A percentile compares a stretch with the other conserved stretches of the same genome.
phyloP scores from a whole-genome alignment of 2,329 filamentous ascomycete genomes.

The Fusarium fracticaudum region DNA sequence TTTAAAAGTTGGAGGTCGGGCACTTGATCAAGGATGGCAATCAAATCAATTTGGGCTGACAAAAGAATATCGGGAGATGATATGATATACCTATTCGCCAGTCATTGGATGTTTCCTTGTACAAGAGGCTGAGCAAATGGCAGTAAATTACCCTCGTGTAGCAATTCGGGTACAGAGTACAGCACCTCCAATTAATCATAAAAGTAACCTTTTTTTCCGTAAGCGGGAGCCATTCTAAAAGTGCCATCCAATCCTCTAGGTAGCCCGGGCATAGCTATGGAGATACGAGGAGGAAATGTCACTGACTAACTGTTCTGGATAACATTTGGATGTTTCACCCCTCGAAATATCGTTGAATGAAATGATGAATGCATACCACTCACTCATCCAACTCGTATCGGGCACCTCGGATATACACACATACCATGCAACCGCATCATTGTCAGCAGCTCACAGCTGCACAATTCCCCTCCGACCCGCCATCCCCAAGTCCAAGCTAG shows the following conservation, averaged over 20 bases:
- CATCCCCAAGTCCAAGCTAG: neutral
- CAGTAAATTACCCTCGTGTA: neutral
- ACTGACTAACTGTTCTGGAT: neutral
- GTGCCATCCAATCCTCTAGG: neutral
- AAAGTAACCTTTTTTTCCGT: conserved; percentile 3
- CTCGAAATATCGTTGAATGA: neutral
- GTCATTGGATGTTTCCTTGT: neutral
- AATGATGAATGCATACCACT: conserved; percentile 1
- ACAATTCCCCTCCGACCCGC: conserved; percentile 7
- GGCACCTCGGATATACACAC: neutral
- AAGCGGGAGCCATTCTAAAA: conserved; percentile 3
- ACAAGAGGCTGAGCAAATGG: neutral
- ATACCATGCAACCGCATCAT: neutral
- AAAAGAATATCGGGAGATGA: neutral
- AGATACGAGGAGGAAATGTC: neutral
- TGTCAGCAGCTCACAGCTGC: neutral
- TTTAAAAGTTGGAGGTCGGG: conserved; percentile 14
- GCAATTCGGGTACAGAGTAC: neutral
- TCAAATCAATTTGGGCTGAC: neutral
- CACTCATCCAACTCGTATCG: neutral
- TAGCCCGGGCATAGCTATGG: neutral
- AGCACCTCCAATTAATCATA: neutral
- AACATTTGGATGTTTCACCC: conserved; percentile 1
- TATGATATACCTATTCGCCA: neutral
- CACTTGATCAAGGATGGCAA: neutral